Conservation (phyloP, 2,329 filamentous ascomycete genomes). For the Pseudogymnoascus sp. region DNA sequence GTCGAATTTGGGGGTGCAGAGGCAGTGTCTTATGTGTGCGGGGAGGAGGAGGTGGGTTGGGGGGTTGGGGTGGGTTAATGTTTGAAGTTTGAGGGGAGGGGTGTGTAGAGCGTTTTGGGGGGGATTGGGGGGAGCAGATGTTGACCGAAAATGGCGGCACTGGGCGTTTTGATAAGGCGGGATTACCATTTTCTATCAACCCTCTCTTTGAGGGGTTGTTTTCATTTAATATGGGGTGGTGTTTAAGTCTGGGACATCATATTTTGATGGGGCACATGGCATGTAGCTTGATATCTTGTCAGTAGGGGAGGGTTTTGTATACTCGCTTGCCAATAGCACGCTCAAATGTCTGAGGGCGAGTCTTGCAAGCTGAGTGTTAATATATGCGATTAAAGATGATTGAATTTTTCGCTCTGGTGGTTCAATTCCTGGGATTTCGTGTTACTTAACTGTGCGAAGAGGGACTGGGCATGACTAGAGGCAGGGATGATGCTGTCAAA, state of each 20-base stretch:
- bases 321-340: neutral
- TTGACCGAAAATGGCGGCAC: neutral
- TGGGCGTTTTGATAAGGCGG: neutral
- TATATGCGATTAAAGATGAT: neutral
- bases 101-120: neutral
- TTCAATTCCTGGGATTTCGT: neutral
- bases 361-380: neutral
- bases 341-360: neutral
- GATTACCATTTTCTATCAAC: neutral
- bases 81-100: neutral
- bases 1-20: slow-evolving; percentile 46
- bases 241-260: neutral
- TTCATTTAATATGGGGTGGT: neutral
- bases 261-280: neutral
- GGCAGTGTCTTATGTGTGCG: slow-evolving; percentile 45
- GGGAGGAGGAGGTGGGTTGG: slow-evolving; percentile 26
- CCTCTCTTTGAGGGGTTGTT: neutral
- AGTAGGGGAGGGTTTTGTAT: neutral
- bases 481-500: neutral
- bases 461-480: neutral
- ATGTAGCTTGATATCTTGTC: neutral
- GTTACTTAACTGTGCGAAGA: neutral
- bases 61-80: slow-evolving; percentile 13
- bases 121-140: neutral
- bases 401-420: neutral